phyloP scores from a whole-genome alignment of 441 rosid genomes.

The Daphne laureola region DNA sequence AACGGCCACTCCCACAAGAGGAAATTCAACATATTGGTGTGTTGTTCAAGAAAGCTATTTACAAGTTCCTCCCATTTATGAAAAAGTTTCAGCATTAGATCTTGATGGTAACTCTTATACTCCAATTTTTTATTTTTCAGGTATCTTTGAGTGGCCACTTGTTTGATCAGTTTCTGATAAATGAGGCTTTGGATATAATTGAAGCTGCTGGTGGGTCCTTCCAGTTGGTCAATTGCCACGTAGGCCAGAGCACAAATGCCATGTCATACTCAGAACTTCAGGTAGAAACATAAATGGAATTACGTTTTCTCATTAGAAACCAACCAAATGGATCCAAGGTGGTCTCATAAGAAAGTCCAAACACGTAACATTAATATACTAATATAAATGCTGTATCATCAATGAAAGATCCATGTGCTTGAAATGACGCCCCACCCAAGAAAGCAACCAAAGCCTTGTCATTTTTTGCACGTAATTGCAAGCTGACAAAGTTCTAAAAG shows the following conservation, averaged over 20 bases:
- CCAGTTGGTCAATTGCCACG: conserved; percentile 77
- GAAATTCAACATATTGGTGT: conserved; percentile 64
- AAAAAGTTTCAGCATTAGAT: neutral
- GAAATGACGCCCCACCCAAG: too few species aligned
- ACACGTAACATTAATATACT: too few species aligned
- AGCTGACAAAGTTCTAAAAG: too few species aligned
- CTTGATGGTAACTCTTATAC: conserved; percentile 1
- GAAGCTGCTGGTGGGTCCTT: conserved; percentile 90
- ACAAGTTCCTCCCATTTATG: neutral
- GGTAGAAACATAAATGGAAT: conserved; percentile 33
- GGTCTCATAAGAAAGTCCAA: too few species aligned
- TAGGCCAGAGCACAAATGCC: conserved; percentile 70
- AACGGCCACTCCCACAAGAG: conserved; percentile 35
- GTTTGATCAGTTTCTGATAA: conserved; percentile 84
- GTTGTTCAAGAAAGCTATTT: conserved; percentile 17
- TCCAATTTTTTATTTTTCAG: conserved; percentile 33
- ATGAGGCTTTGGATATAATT: conserved; percentile 89
- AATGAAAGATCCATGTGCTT: too few species aligned
- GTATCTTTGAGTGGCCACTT: conserved; percentile 92
- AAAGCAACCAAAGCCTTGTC: too few species aligned
- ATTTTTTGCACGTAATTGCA: too few species aligned
- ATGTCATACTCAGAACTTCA: conserved; percentile 84
- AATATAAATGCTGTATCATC: too few species aligned
- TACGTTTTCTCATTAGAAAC: too few species aligned
- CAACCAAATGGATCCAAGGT: too few species aligned